A percentile compares a stretch with the other conserved stretches of the same genome.
Conservation (phyloP, 108 stramenopile species). For the Cafeteria roenbergensis region DNA sequence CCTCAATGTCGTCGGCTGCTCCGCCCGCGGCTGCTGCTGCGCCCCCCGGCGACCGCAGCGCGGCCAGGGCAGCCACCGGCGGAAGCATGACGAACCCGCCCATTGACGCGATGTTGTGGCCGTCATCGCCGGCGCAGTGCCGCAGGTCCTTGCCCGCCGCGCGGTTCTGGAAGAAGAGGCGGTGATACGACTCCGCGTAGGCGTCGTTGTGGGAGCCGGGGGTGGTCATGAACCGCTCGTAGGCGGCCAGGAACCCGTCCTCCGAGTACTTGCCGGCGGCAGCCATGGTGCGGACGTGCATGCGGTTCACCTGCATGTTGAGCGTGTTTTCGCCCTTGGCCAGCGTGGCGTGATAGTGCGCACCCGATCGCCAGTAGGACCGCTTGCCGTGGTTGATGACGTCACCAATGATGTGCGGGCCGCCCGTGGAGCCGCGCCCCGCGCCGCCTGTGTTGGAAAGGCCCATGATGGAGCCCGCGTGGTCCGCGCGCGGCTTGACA, state of each 20-base stretch:
- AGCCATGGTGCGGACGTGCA: constrained; percentile 52
- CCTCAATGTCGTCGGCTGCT: constrained; percentile 14
- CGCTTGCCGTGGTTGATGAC: constrained; percentile 72
- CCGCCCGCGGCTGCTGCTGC: constrained; percentile 13
- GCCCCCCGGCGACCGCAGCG: no score
- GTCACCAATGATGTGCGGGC: constrained; percentile 52
- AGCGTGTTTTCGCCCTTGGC: constrained; percentile 64
- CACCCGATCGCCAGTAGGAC: constrained; percentile 56
- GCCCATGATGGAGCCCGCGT: constrained; percentile 63
- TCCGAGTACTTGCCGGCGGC: constrained; percentile 40
- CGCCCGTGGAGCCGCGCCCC: constrained; percentile 40
- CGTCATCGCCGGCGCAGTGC: constrained; percentile 73
- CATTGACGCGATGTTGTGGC: constrained; percentile 72
- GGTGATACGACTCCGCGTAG: constrained; percentile 69
- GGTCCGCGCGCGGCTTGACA: constrained; percentile 37
- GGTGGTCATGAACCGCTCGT: constrained; percentile 66
- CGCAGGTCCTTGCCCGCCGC: constrained; percentile 38
- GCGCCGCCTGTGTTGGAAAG: constrained; percentile 66
- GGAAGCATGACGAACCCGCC: constrained; percentile 58
- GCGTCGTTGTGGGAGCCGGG: constrained; percentile 67
- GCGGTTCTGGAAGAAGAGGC: constrained; percentile 76
- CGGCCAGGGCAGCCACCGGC: constrained; percentile 48
- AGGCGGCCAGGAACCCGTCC: constrained; percentile 57
- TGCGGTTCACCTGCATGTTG: constrained; percentile 53
- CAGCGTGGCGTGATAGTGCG: constrained; percentile 68